Percentiles rank a stretch among this genome's conserved stretches.
Evolutionary conservation across 805 yeast species (phyloP).

Genomic region (Saccharomycopsis fodiens): DNA sequence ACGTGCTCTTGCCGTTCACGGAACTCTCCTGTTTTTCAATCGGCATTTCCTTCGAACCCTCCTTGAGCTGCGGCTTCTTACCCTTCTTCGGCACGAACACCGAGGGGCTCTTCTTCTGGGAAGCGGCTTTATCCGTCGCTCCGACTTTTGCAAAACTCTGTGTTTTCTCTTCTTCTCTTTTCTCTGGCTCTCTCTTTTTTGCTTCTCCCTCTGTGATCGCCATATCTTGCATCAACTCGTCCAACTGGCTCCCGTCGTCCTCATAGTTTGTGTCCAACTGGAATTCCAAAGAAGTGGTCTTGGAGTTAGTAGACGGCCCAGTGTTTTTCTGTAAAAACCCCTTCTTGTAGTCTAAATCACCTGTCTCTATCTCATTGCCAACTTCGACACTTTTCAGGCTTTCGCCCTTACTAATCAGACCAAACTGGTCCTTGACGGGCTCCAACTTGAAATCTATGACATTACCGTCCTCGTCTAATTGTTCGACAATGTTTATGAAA

Average conservation of each 20-base stretch:
- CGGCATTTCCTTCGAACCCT: neutral
- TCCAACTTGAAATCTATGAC: conserved; percentile 15
- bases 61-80: neutral
- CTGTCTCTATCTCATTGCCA: conserved; percentile 2
- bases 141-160: no score
- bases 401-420: neutral
- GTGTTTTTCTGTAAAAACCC: conserved; percentile 14
- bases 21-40: conserved; percentile 7
- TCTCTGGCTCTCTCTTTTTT: neutral
- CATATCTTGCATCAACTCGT: conserved; percentile 9
- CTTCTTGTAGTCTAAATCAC: conserved; percentile 11
- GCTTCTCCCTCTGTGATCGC: neutral
- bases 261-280: neutral
- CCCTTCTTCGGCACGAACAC: neutral
- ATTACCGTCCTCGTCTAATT: conserved; percentile 19
- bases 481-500: conserved; percentile 15
- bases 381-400: no score
- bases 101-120: neutral
- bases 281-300: neutral
- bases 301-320: neutral
- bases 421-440: neutral
- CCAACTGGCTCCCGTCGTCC: conserved; percentile 6
- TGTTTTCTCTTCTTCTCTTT: neutral
- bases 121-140: no score
- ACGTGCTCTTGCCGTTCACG: neutral